phyloP scores from a whole-genome alignment of 2,329 filamentous ascomycete species.

The Lecanicillium sp. region DNA sequence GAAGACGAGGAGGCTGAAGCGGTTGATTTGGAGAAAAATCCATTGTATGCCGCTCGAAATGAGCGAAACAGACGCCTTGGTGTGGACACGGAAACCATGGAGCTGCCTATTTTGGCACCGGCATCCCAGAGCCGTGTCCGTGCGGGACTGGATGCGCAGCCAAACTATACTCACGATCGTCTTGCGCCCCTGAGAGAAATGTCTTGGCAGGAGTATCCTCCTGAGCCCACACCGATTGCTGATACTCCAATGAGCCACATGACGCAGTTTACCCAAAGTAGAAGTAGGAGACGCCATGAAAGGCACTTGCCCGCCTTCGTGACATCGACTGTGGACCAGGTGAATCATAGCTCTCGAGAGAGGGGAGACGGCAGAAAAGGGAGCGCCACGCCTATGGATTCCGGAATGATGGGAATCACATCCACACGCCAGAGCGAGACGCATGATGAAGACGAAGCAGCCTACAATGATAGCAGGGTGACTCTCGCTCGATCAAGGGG shows the following conservation, averaged over 20 bases:
- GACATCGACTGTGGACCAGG: background rate
- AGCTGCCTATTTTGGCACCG: background rate
- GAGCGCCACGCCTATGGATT: too few species aligned
- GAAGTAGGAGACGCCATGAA: background rate
- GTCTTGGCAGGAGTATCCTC: background rate
- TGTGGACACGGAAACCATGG: background rate
- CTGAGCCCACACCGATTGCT: slow-evolving; percentile 5
- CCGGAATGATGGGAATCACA: too few species aligned
- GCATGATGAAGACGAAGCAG: background rate
- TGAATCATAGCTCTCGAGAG: too few species aligned
- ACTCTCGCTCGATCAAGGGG: background rate
- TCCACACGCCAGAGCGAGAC: background rate
- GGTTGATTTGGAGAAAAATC: background rate
- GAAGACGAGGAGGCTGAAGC: background rate
- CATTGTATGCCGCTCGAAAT: accelerated
- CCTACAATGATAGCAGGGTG: background rate
- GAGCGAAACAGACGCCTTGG: background rate
- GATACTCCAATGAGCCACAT: slow-evolving; percentile 11
- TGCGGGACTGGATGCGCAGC: background rate
- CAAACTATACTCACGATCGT: background rate
- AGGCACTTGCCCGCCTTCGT: background rate
- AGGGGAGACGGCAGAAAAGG: too few species aligned
- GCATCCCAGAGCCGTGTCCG: background rate
- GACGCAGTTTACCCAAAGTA: background rate
- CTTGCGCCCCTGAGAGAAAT: background rate